phyloP scores from a whole-genome alignment of 441 rosid genomes.

The Gossypium aridum region DNA sequence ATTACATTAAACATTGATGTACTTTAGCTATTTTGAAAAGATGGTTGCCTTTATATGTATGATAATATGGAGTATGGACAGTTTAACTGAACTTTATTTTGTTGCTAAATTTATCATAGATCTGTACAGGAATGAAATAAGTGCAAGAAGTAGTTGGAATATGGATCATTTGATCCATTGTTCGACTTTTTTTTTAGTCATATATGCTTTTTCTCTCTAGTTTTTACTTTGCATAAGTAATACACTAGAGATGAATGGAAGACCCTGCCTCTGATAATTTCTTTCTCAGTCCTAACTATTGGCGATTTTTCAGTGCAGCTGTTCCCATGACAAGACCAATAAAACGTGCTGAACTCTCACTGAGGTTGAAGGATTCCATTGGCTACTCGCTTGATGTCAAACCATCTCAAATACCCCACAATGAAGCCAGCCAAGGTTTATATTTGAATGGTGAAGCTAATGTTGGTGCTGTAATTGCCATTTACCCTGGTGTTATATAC shows the following conservation, averaged over 20 bases:
- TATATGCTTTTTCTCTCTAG: not conserved
- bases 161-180: not conserved
- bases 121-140: not conserved
- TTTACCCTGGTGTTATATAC: conserved; percentile 78
- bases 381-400: conserved; percentile 60
- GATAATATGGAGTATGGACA: not conserved
- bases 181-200: not conserved
- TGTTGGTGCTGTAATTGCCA: conserved; percentile 66
- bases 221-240: not conserved
- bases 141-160: not conserved
- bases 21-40: not conserved
- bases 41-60: not conserved
- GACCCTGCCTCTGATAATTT: not conserved
- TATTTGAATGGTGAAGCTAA: conserved; percentile 71
- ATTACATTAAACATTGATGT: not conserved
- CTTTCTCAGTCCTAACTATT: conserved; percentile 24
- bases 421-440: conserved; percentile 72
- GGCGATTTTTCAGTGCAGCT: conserved; percentile 65
- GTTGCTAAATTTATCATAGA: not conserved
- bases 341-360: conserved; percentile 48
- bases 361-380: conserved; percentile 46
- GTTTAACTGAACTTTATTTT: not conserved
- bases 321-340: conserved; percentile 58
- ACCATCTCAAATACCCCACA: conserved; percentile 62
- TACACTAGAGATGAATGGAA: not conserved